These are phyloP conservation scores for Lactifluus volemus DNA, from an alignment of 768 basidiomycete species.

Conservation along the genomic window DNA sequence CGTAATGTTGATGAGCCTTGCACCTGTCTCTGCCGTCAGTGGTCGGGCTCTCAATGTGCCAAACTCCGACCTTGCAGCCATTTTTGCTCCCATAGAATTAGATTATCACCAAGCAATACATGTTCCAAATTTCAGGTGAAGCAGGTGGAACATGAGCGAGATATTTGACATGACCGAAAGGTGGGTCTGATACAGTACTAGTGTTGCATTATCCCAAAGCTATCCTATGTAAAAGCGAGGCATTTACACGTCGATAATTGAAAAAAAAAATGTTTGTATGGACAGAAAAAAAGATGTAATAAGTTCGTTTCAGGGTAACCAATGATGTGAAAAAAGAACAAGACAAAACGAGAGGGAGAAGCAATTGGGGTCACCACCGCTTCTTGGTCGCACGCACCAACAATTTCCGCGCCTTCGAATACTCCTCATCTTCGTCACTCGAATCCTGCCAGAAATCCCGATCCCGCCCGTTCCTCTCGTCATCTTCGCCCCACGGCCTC, in stretches of 20 bases:
- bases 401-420: conserved; percentile 46
- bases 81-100: too few relatives aligned
- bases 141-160: too few relatives aligned
- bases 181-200: neutral
- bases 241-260: neutral
- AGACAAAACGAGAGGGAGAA: neutral
- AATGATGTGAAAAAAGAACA: neutral
- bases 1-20: too few relatives aligned
- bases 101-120: too few relatives aligned
- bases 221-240: neutral
- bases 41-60: too few relatives aligned
- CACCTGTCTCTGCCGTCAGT: too few relatives aligned
- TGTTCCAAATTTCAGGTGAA: too few relatives aligned
- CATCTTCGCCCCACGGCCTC: conserved; percentile 21
- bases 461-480: conserved; percentile 11
- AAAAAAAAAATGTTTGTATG: neutral
- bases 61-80: too few relatives aligned
- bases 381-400: conserved; percentile 40
- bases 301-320: neutral
- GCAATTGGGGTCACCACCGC: conserved; percentile 23
- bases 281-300: neutral
- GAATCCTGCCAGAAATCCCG: conserved; percentile 63
- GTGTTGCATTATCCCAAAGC: neutral
- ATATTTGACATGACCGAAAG: too few relatives aligned
- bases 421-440: conserved; percentile 64